Percentiles rank a stretch among this genome's conserved stretches.
Evolutionary conservation across 495 filamentous ascomycete species (phyloP).

Genomic region (Podospora comata): DNA sequence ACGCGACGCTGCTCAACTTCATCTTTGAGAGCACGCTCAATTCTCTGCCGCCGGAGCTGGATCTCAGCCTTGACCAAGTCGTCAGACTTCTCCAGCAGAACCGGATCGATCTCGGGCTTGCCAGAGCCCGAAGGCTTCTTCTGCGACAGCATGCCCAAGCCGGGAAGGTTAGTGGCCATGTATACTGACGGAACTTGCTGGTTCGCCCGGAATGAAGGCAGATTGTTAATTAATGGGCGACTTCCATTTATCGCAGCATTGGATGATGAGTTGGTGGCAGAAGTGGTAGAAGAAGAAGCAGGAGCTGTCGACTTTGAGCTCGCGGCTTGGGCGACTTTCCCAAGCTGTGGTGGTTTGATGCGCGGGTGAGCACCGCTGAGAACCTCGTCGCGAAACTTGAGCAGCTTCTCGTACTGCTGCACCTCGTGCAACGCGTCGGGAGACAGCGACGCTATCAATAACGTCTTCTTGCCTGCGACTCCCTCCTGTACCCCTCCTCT

Average conservation of each 20-base stretch:
- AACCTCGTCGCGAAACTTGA: conserved; percentile 39
- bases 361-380: conserved; percentile 33
- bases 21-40: conserved; percentile 74
- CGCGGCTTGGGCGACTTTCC: conserved; percentile 41
- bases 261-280: conserved; percentile 22
- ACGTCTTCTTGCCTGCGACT: conserved; percentile 5
- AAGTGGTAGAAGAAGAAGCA: conserved; percentile 24
- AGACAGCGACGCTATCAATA: conserved; percentile 24
- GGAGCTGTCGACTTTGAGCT: conserved; percentile 22
- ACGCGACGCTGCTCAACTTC: conserved; percentile 66
- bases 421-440: conserved; percentile 27
- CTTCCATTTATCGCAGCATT: conserved; percentile 28
- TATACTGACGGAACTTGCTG: conserved; percentile 31
- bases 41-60: conserved; percentile 70
- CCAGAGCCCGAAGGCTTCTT: conserved; percentile 30
- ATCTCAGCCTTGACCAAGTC: conserved; percentile 78
- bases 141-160: conserved; percentile 26
- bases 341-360: conserved; percentile 43
- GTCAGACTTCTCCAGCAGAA: conserved; percentile 81
- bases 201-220: conserved; percentile 41
- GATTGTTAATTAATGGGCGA: conserved; percentile 34
- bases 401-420: conserved; percentile 35
- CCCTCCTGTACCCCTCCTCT: conserved; percentile 7
- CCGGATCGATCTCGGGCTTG: conserved; percentile 64
- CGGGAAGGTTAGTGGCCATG: conserved; percentile 23